Conservation (phyloP, 1,139 yeast genomes). For the Petasospora fabianii region DNA sequence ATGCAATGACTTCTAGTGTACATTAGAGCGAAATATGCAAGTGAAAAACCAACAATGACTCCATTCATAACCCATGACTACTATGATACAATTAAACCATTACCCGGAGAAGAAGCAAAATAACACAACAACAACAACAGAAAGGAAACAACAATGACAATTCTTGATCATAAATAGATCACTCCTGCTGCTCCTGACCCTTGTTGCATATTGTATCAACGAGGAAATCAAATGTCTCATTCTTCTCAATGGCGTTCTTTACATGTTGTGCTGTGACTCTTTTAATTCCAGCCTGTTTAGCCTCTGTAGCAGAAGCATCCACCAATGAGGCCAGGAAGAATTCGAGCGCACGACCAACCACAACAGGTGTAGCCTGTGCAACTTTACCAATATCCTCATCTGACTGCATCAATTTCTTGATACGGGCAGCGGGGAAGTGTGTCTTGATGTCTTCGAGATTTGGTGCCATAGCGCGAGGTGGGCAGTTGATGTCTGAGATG, state of each 20-base stretch:
- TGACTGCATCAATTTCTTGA: slow-evolving; percentile 94
- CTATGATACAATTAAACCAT: slow-evolving; percentile 1
- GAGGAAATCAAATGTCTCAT: slow-evolving; percentile 90
- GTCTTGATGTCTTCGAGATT: slow-evolving; percentile 63
- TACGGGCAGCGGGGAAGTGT: slow-evolving; percentile 95
- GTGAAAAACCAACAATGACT: background rate
- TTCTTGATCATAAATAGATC: background rate
- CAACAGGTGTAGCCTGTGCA: slow-evolving; percentile 97
- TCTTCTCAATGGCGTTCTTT: slow-evolving; percentile 75
- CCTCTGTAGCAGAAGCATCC: slow-evolving; percentile 77
- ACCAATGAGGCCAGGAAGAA: slow-evolving; percentile 87
- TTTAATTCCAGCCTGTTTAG: slow-evolving; percentile 70
- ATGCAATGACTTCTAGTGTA: background rate
- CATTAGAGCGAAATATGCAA: background rate
- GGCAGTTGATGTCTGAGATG: slow-evolving; percentile 1
- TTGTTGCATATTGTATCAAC: slow-evolving; percentile 47
- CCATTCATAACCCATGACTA: background rate
- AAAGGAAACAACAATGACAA: background rate
- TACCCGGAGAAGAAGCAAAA: background rate
- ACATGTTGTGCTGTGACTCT: slow-evolving; percentile 82
- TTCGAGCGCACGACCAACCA: slow-evolving; percentile 92
- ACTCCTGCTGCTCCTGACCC: slow-evolving; percentile 8
- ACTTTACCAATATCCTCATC: slow-evolving; percentile 99
- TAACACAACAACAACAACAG: background rate
- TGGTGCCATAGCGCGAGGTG: too few species aligned